Base-by-base conservation (phyloP, 805 yeast genomes). In the Barnettozyma californica region DNA sequence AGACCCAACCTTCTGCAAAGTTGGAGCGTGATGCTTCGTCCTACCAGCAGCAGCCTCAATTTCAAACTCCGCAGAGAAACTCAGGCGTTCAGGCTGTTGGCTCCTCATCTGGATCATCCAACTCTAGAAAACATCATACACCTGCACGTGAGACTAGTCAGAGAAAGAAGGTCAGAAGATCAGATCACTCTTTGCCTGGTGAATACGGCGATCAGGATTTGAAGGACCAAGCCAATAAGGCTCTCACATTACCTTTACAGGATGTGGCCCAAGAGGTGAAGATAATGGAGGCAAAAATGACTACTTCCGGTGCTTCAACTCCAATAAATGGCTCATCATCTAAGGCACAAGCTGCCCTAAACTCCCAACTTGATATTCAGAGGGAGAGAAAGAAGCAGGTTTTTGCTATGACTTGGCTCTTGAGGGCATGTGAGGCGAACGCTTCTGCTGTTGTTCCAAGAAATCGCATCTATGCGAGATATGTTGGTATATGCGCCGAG, bases 351-450 rank as follows among this genome's bases (percentile, higher is more conserved):
- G 53, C 64, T 27, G 53, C 60, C 9, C 60, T 61, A 26, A 50
- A 48, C 18, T 42, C 49, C 53, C 48, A 52, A 44, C 23, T 25
- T 9, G 70, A 69, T 53, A 67, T 63, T 44, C 59, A 56, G 27
- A 71, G 70, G 43, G 88, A 84, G 56, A 71, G 80, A 48, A 84
- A 80, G 58, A 75, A 83, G 46, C 97, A 88, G 63, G 70, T 87
- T 1, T 87, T 87, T 64, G 96, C 91, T 11, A 76, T 88, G 78
- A 78, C 85, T 3, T 87, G 95, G 87, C 70, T 90, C 39, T 71
- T 84, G 67, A 79, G 81, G 57, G 73, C 81, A 23, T 88, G 87
- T 56, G 76, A 74, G 50, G 59, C 73, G 6, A 64, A 72, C 41
- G 68, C 68, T 5, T 73, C 72, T 25, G 71, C 81, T 19, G 82